Percentiles rank a stretch among this genome's conserved stretches.
Conservation (phyloP, 2,329 filamentous ascomycete species). For the Fonsecaea erecta region DNA sequence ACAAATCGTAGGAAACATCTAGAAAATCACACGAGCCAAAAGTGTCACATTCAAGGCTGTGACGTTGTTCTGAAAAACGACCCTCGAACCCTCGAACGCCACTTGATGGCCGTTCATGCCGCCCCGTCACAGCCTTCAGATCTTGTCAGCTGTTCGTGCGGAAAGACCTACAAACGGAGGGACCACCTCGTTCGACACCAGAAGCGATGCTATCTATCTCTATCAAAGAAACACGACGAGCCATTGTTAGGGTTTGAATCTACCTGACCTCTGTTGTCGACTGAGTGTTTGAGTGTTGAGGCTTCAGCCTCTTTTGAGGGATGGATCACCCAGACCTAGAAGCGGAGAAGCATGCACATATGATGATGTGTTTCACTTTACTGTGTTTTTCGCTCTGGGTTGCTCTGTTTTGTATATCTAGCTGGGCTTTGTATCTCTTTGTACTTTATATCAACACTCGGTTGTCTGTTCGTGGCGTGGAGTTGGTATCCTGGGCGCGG, state of each 20-base stretch:
- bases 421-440: too few species aligned
- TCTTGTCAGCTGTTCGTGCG: neutral
- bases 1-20: neutral
- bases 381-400: neutral
- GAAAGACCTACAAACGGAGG: conserved; percentile 3
- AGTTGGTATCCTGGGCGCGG: neutral
- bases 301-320: neutral
- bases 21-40: neutral
- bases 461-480: neutral
- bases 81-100: conserved; percentile 1
- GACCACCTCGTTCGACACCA: conserved; percentile 6
- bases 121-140: neutral
- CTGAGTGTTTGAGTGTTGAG: neutral
- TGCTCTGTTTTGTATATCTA: neutral
- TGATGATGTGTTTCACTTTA: neutral
- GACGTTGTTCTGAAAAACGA: neutral
- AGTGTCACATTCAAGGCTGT: neutral
- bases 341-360: neutral
- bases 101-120: neutral
- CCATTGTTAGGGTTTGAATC: neutral
- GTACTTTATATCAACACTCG: neutral
- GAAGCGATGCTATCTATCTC: neutral
- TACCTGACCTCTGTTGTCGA: too few species aligned
- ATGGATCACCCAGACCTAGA: neutral
- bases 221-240: neutral